Base-by-base conservation (phyloP, 805 yeast species). In the Ogataea chonburiensis region DNA sequence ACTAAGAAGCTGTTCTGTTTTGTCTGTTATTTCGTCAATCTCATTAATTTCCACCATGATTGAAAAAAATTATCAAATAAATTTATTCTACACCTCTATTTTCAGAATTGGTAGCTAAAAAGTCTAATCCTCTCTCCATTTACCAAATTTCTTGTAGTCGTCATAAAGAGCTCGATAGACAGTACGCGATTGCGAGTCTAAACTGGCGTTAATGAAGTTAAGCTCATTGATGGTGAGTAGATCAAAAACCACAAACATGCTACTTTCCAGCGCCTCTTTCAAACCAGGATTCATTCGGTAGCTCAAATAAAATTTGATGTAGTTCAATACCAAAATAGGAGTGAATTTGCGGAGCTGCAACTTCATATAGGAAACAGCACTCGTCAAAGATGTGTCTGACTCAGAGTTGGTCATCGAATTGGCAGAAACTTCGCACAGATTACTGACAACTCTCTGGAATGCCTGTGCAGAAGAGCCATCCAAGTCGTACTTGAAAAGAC, bases 131-230 rank as follows among this genome's bases (percentile, higher is more conserved):
- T 77, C 86, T 40, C 64, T 75, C 96, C 96, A 89, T 58, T 83
- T 85, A 31, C 95, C 96, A 42, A 69, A 71, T 53, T 72, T 79
- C 55, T 75, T 77, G 63, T 86, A 91, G 44, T 82, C 86, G 6
- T 75, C 75, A 50, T 84, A 86, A 25, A 89, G 52, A 0, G 75
- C 66, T 52, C 72, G 79, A 67, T 79, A 82, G 49, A 80, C 77
- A 2, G 78, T 68, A 48, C 86, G 74, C 4, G 93, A 83, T 24
- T 84, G 74, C 15, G 64, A 55, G 48, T 91, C 96, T 49, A 88
- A 61, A 5, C 80, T 70, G 3, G 79, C 68, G 52, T 75, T 84
- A 14, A 82, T 71, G 21, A 77, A 56, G 34, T 68, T 72, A 36
- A 88, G 60, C 47, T 88, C 96, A 24, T 69, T 68, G 24, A 68